Evolutionary conservation across 129 eudicot genomes (phyloP).

Genomic region (Saposhnikovia divaricata): DNA sequence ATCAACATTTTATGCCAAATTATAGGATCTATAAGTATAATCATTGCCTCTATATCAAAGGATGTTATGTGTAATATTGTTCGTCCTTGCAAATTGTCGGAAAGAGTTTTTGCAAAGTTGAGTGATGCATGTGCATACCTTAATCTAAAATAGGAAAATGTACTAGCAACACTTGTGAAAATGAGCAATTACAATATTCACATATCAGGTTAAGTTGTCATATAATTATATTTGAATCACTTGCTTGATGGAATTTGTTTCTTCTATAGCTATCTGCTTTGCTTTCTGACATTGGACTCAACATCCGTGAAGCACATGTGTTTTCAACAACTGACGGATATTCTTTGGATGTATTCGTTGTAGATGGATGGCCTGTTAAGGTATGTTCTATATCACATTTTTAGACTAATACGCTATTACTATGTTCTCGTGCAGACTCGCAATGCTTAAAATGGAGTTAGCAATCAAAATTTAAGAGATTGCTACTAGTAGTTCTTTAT

Average conservation of each 20-base stretch:
- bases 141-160: background rate
- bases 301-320: slow-evolving; percentile 96
- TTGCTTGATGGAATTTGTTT: background rate
- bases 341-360: slow-evolving; percentile 89
- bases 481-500: background rate
- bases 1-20: background rate
- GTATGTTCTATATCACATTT: slow-evolving; percentile 28
- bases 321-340: slow-evolving; percentile 90
- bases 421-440: background rate
- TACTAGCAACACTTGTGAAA: background rate
- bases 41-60: background rate
- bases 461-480: background rate
- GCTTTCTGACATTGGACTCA: slow-evolving; percentile 89
- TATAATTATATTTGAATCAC: background rate
- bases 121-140: background rate
- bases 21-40: background rate
- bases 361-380: slow-evolving; percentile 87
- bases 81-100: background rate
- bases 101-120: no score
- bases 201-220: background rate
- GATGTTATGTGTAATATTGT: background rate
- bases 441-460: background rate
- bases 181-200: background rate
- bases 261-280: slow-evolving; percentile 69
- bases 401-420: background rate